phyloP scores from a whole-genome alignment of 163 green algal genomes.

The Volvox carteri region DNA sequence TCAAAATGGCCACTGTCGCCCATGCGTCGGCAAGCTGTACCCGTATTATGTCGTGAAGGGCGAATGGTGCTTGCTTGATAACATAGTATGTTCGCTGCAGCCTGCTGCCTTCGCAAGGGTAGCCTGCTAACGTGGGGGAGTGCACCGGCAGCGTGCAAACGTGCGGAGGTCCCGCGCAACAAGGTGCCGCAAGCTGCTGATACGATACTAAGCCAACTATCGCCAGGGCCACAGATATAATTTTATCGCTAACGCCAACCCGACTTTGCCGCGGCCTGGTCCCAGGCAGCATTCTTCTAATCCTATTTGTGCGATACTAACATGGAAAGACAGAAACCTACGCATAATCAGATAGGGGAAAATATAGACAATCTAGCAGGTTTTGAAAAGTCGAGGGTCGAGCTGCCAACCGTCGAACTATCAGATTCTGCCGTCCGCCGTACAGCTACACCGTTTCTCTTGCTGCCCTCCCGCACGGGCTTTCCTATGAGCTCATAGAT shows the following conservation, averaged over 20 bases:
- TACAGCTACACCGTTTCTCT: too few relatives aligned
- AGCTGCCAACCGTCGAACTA: too few relatives aligned
- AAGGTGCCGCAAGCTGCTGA: neutral
- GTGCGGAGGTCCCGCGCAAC: slow-evolving; percentile 1
- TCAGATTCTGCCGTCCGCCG: too few relatives aligned
- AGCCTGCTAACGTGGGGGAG: neutral
- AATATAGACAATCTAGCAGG: too few relatives aligned
- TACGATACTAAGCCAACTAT: neutral
- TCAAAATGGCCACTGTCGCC: neutral
- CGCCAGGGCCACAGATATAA: neutral
- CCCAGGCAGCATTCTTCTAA: too few relatives aligned
- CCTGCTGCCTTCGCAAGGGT: neutral
- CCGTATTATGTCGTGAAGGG: neutral
- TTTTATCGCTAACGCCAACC: neutral
- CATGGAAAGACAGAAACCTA: too few relatives aligned
- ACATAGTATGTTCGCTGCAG: neutral
- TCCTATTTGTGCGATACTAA: too few relatives aligned
- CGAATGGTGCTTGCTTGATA: neutral
- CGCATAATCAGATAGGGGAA: too few relatives aligned
- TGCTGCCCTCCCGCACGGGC: too few relatives aligned
- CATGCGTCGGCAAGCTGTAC: neutral
- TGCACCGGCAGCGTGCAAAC: neutral
- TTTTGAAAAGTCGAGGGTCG: too few relatives aligned
- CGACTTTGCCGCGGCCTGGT: neutral
- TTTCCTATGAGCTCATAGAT: too few relatives aligned